A percentile compares a stretch with the other conserved stretches of the same genome.
These are phyloP conservation scores for Colletotrichum cereale DNA, from an alignment of 2,329 filamentous ascomycete genomes.

Conservation along the genomic window DNA sequence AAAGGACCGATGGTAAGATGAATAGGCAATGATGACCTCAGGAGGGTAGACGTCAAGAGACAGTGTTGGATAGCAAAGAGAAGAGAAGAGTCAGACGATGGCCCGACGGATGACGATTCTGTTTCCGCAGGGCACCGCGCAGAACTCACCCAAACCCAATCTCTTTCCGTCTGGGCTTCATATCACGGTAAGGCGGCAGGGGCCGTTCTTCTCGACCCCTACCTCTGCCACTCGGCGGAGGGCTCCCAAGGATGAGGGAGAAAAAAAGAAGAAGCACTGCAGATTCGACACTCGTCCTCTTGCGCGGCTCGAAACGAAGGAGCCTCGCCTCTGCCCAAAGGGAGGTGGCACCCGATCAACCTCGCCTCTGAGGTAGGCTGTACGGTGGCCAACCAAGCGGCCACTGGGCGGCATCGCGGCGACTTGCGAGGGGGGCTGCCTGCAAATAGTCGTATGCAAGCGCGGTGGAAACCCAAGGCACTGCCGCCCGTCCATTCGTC, in stretches of 20 bases:
- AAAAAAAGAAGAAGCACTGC: neutral
- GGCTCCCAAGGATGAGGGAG: conserved; percentile 7
- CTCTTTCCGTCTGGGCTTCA: conserved; percentile 13
- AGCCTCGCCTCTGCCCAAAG: conserved; percentile 15
- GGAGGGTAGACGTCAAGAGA: conserved; percentile 5
- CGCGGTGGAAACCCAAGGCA: conserved; percentile 24
- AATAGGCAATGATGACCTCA: conserved; percentile 33
- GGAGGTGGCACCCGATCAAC: conserved; percentile 27
- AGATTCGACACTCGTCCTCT: neutral
- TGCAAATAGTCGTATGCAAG: conserved; percentile 21
- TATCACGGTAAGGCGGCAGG: conserved; percentile 35
- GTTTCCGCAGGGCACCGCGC: conserved; percentile 33
- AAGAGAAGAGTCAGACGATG: conserved; percentile 28
- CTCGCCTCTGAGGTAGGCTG: conserved; percentile 18
- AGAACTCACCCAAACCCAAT: conserved; percentile 29
- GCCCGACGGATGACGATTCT: conserved; percentile 39
- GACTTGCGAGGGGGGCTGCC: conserved; percentile 26
- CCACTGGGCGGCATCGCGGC: conserved; percentile 36
- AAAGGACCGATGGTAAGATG: conserved; percentile 20
- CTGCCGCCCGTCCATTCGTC: conserved; percentile 12
- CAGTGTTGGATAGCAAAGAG: neutral
- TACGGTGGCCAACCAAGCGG: conserved; percentile 39
- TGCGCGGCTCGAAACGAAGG: conserved; percentile 31
- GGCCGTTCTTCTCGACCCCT: conserved; percentile 12
- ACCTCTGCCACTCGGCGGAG: conserved; percentile 32